These are phyloP conservation scores for Epichloe elymi DNA, from an alignment of 2,329 filamentous ascomycete species.

Conservation along the genomic window DNA sequence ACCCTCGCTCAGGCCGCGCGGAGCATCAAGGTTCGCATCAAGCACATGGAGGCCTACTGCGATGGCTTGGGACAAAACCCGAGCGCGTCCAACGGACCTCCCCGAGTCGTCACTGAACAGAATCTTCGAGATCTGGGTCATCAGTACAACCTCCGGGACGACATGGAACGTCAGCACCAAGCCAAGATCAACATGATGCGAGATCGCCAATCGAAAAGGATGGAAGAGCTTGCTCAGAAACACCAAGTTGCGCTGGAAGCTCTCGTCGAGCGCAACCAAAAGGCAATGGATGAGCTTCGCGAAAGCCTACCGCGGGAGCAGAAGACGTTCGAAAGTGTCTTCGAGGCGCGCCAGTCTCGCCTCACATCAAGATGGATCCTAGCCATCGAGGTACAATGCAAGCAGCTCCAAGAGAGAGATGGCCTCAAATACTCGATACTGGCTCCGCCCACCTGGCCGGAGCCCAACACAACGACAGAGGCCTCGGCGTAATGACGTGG, in stretches of 20 bases:
- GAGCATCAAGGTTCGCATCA: constrained; percentile 43
- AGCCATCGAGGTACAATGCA: constrained; percentile 37
- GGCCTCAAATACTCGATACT: constrained; percentile 28
- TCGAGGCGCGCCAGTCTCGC: constrained; percentile 30
- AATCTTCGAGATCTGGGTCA: constrained; percentile 46
- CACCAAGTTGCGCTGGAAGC: constrained; percentile 39
- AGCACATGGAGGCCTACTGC: constrained; percentile 55
- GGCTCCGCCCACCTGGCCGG: constrained; percentile 20
- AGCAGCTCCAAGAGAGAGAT: constrained; percentile 34
- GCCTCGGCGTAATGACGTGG: neutral
- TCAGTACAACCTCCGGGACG: constrained; percentile 47
- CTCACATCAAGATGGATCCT: constrained; percentile 39
- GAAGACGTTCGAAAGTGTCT: constrained; percentile 30
- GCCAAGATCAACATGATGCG: constrained; percentile 51
- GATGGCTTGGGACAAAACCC: constrained; percentile 34
- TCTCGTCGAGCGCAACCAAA: constrained; percentile 30
- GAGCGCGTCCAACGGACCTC: constrained; percentile 24
- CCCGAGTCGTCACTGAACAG: constrained; percentile 43
- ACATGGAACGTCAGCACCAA: constrained; percentile 44
- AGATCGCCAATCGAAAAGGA: constrained; percentile 48
- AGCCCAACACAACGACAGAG: neutral
- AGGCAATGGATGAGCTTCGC: constrained; percentile 35
- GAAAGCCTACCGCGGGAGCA: constrained; percentile 36
- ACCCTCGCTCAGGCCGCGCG: constrained; percentile 43
- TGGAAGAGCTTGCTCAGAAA: constrained; percentile 43